Evolutionary conservation across 2,329 filamentous ascomycete species (phyloP), one percentile per base, ranked within the genome.

Genomic region (Cladosporium sp.): DNA sequence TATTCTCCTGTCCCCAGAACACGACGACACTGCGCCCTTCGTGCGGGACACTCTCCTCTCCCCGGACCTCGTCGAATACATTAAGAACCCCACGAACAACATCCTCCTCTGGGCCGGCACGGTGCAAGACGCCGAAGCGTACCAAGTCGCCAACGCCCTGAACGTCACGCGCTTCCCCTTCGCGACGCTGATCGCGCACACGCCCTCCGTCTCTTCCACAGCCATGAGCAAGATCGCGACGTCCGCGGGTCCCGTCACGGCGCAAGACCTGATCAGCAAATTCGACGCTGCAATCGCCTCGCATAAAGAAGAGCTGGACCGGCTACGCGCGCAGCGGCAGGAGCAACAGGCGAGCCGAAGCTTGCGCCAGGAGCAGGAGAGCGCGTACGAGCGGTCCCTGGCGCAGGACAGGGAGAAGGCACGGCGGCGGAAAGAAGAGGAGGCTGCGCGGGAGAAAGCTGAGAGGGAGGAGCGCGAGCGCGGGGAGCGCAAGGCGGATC

Each of bases 101-200:
- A 81, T 96, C 31, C 75, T 97, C 34, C 71, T 98, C 2, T 98
- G 93, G 93, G 89, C 86, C 38, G 93, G 93, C 43, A 95, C 90
- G 61, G 86, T 97, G 0, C 82, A 90, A 58, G 93, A 98, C 67
- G 86, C 89, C 3, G 93, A 98, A 72, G 89, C 92, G 4, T 97
- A 95, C 69, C 90, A 96, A 68, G 89, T 96, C 38, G 84, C 90
- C n/a, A 80, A 82, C 10, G 89, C 91, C 43, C 82, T 97, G 57
- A 85, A 85, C 61, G 93, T 88, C 69, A 95, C 89, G 54, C 95
- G 95, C 66, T 96, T 93, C 63, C 93, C 93, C 9, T 97, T 95
- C 67, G 84, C 87, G 0, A 89, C 86, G 11, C 71, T 96, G 3
- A 84, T 96, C 28, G 91, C 89, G 53, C 85, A 96, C 58, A 95